phyloP scores from a whole-genome alignment of 805 yeast species.

The Saccharomyces jurei region DNA sequence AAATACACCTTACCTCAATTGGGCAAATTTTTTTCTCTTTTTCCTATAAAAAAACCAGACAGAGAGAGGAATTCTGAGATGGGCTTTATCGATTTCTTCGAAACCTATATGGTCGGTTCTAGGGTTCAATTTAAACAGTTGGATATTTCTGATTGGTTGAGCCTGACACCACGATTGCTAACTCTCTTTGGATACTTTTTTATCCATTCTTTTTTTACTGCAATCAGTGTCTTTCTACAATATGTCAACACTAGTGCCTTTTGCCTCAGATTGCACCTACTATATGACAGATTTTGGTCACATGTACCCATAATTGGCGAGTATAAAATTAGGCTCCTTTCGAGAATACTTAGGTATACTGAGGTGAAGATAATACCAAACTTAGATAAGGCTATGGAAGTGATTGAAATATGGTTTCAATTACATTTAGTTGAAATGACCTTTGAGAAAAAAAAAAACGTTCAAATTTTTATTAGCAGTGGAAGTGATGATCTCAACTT shows the following conservation, averaged over 20 bases:
- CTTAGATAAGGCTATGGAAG: constrained; percentile 6
- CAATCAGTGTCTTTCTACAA: neutral
- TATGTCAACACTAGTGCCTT: neutral
- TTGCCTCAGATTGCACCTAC: neutral
- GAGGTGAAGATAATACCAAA: constrained; percentile 7
- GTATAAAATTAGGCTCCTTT: constrained; percentile 3
- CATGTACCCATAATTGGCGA: constrained; percentile 17
- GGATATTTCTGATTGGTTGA: constrained; percentile 10
- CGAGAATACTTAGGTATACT: constrained; percentile 1
- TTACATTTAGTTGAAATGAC: constrained; percentile 14
- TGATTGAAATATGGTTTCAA: constrained; percentile 14
- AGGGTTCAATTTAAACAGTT: constrained; percentile 6
- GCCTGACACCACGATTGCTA: constrained; percentile 2
- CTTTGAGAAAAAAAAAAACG: constrained; percentile 14
- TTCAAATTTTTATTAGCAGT: constrained; percentile 19
- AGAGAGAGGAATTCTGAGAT: neutral
- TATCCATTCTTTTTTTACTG: constrained; percentile 4
- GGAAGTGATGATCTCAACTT: constrained; percentile 15
- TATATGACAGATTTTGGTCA: constrained; percentile 8
- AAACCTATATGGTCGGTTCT: constrained; percentile 22
- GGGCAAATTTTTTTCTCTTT: neutral
- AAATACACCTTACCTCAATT: too few relatives aligned
- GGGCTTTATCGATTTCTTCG: constrained; percentile 8
- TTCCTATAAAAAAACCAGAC: neutral
- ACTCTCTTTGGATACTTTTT: constrained; percentile 6